A percentile compares a stretch with the other conserved stretches of the same genome.
Evolutionary conservation across 2,329 filamentous ascomycete genomes (phyloP).

Genomic region (Helminthosporium solani): DNA sequence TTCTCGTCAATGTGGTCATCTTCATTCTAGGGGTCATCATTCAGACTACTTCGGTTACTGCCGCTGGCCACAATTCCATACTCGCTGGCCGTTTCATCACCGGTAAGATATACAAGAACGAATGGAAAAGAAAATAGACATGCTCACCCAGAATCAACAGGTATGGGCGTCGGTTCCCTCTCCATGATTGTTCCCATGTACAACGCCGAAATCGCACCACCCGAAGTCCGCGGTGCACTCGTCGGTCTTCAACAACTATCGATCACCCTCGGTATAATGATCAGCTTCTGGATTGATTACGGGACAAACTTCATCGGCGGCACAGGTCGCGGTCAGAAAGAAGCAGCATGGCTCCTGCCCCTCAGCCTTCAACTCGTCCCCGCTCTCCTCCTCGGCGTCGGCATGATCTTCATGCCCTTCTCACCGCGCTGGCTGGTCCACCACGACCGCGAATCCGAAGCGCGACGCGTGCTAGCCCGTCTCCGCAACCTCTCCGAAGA

Average conservation of each 20-base stretch:
- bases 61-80: constrained; percentile 60
- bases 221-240: constrained; percentile 66
- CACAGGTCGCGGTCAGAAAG: constrained; percentile 57
- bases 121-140: background rate
- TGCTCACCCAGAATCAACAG: constrained; percentile 36
- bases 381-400: constrained; percentile 63
- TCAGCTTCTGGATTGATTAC: constrained; percentile 52
- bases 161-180: constrained; percentile 68
- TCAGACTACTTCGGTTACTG: constrained; percentile 60
- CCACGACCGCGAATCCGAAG: constrained; percentile 68
- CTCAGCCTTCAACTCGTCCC: constrained; percentile 70
- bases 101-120: constrained; percentile 23
- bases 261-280: constrained; percentile 64
- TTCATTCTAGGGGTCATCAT: constrained; percentile 72
- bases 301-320: constrained; percentile 60
- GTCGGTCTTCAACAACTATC: constrained; percentile 65
- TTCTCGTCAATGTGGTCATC: constrained; percentile 64
- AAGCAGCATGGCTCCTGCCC: constrained; percentile 73
- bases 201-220: constrained; percentile 50
- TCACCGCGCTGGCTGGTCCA: constrained; percentile 74
- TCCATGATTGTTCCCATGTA: constrained; percentile 65
- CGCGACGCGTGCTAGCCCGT: constrained; percentile 60
- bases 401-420: constrained; percentile 80
- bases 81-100: constrained; percentile 72
- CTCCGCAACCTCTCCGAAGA: constrained; percentile 63